These are phyloP conservation scores for Alternaria novae-zelandiae DNA, from an alignment of 2,329 filamentous ascomycete species.

Conservation along the genomic window DNA sequence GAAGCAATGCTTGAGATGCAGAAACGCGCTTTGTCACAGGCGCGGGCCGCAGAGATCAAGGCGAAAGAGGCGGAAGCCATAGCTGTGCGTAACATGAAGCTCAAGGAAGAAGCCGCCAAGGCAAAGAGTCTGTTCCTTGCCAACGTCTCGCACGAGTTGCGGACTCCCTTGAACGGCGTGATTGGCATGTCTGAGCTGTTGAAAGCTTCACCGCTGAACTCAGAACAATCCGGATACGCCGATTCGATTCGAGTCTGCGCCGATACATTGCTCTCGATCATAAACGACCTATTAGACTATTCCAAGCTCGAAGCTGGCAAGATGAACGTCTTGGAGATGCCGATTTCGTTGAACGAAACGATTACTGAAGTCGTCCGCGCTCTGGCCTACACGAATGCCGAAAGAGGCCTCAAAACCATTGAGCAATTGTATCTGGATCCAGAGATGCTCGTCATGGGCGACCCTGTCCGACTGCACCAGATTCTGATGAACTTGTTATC, in stretches of 20 bases:
- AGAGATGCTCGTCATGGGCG: constrained; percentile 59
- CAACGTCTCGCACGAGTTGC: constrained; percentile 64
- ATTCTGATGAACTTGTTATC: constrained; percentile 80
- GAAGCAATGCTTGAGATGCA: constrained; percentile 79
- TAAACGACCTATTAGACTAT: constrained; percentile 61
- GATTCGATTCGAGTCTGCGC: constrained; percentile 71
- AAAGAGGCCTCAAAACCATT: constrained; percentile 65
- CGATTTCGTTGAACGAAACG: constrained; percentile 60
- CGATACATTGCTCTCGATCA: constrained; percentile 60
- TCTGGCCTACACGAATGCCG: constrained; percentile 67
- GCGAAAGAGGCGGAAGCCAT: constrained; percentile 78
- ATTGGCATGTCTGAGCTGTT: constrained; percentile 67
- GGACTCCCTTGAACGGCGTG: constrained; percentile 61
- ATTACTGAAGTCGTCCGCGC: constrained; percentile 70
- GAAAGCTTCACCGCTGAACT: constrained; percentile 62
- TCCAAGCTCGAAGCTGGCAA: constrained; percentile 61
- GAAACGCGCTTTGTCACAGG: constrained; percentile 74
- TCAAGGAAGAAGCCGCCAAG: constrained; percentile 82
- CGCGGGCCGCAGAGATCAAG: constrained; percentile 75
- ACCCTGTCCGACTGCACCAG: constrained; percentile 59
- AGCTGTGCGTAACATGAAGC: constrained; percentile 77
- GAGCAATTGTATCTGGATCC: constrained; percentile 63
- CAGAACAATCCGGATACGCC: constrained; percentile 67
- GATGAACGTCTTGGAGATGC: constrained; percentile 66
- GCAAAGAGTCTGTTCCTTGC: constrained; percentile 78